Base-by-base conservation (phyloP, 176 grass and related monocot species). In the Chrysopogon serrulatus region DNA sequence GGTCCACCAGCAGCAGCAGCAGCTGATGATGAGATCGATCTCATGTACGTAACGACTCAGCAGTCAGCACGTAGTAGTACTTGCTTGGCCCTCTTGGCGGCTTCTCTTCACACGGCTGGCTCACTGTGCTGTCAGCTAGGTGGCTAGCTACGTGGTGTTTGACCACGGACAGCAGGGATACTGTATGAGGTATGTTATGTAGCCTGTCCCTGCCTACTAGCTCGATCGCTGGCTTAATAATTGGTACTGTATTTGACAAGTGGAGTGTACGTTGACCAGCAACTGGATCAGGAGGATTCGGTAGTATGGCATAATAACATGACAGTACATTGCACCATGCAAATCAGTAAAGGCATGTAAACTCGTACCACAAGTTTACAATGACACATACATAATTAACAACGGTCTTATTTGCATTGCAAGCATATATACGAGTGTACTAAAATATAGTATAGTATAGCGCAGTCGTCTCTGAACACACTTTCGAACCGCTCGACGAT, bases 261-360 rank as follows among this genome's bases (percentile, higher is more conserved):
- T 39, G 68, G 60, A 19, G 68, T 23, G 72, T 34, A 82, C 72
- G 74, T 71, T 90, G 72, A 73, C 72, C 35, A 59, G 48, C 30
- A 53, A 45, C 64, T 19, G n/a, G n/a, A n/a, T n/a, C 32, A 44
- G 19, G 78, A 78, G 42, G 72, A 82, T 86, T 90, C 78, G 83
- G 88, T 86, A 74, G 31, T 65, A 72, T 57, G 54, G 72, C 83
- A 90, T 86, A n/a, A n/a, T n/a, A 90, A 82, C 64, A 71, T 35
- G 74, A 79, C 80, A 83, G 78, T 80, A 68, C 78, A 53, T 68
- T n/a, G 78, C 67, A 73, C 66, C 74, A 62, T 40, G 65, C 41
- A 44, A 8, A 54, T 54, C n/a, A n/a, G n/a, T 10, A 51, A 27
- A 66, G 32, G 24, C 83, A 73, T 27, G 19, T 5, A 26, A 40